Evolutionary conservation across 2,329 filamentous ascomycete genomes (phyloP).

Genomic region (Tolypocladium album): DNA sequence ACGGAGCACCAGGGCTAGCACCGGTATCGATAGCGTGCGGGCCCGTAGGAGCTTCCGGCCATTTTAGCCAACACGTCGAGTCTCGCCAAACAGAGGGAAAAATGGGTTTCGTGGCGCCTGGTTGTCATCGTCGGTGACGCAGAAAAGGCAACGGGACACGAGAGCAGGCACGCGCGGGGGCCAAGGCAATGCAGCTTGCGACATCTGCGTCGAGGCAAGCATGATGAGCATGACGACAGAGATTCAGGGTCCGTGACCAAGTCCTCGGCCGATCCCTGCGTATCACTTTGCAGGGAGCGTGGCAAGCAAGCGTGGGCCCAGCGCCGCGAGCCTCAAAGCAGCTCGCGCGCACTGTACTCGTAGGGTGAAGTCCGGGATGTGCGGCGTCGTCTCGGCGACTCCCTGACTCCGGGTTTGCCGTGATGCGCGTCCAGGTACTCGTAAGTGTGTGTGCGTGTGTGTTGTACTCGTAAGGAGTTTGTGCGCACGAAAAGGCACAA

Average conservation of each 20-base stretch:
- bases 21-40: neutral
- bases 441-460: too few relatives aligned
- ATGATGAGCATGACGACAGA: neutral
- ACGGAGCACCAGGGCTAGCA: too few relatives aligned
- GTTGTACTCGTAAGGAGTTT: too few relatives aligned
- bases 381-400: neutral
- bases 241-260: neutral
- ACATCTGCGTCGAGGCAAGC: too few relatives aligned
- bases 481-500: too few relatives aligned
- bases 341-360: neutral
- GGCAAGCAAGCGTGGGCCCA: neutral
- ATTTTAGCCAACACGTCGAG: neutral
- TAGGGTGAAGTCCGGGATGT: neutral
- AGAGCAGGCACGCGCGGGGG: neutral
- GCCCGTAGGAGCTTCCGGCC: neutral
- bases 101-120: neutral
- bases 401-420: neutral
- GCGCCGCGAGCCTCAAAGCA: neutral
- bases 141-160: neutral
- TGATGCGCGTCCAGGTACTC: neutral
- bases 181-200: neutral
- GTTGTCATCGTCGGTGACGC: neutral
- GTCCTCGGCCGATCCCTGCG: neutral
- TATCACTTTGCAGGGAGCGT: neutral
- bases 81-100: neutral